These are phyloP conservation scores for Euphrasia confusa DNA, from an alignment of 257 asterid species.

Conservation along the genomic window DNA sequence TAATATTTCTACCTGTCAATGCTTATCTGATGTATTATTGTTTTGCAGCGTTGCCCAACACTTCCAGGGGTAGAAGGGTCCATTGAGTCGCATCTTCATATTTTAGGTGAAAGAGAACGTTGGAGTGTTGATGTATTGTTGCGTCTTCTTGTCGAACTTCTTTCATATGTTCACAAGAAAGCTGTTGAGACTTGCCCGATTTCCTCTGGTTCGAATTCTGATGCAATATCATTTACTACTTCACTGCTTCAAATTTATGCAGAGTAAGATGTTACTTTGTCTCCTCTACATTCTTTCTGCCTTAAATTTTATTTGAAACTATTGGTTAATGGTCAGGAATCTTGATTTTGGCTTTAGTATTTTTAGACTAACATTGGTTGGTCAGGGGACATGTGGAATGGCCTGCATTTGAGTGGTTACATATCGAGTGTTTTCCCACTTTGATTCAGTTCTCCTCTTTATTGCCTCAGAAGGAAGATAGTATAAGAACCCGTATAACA, in stretches of 20 bases:
- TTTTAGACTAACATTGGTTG: slow-evolving; percentile 27
- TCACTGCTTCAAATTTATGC: slow-evolving; percentile 71
- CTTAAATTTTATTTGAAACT: neutral
- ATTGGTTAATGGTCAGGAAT: slow-evolving; percentile 17
- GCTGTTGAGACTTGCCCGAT: slow-evolving; percentile 78
- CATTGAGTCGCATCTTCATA: slow-evolving; percentile 87
- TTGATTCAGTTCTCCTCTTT: slow-evolving; percentile 75
- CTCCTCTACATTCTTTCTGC: slow-evolving; percentile 18
- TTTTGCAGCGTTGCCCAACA: slow-evolving; percentile 82
- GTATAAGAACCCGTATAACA: slow-evolving; percentile 65
- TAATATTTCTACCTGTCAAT: neutral
- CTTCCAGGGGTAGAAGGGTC: slow-evolving; percentile 99
- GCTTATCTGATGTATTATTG: slow-evolving; percentile 33
- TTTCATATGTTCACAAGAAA: slow-evolving; percentile 63
- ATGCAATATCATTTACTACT: slow-evolving; percentile 41
- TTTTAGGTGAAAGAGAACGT: slow-evolving; percentile 94
- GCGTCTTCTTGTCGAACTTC: slow-evolving; percentile 73
- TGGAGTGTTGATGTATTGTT: slow-evolving; percentile 86
- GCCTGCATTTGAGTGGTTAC: slow-evolving; percentile 93
- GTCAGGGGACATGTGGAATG: slow-evolving; percentile 78
- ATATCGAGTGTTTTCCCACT: slow-evolving; percentile 71
- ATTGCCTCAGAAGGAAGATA: slow-evolving; percentile 94
- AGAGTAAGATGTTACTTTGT: slow-evolving; percentile 42
- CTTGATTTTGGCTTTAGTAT: slow-evolving; percentile 20
- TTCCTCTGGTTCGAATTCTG: slow-evolving; percentile 42